phyloP scores from a whole-genome alignment of 2,329 filamentous ascomycete species.

The Nemania diffusa region DNA sequence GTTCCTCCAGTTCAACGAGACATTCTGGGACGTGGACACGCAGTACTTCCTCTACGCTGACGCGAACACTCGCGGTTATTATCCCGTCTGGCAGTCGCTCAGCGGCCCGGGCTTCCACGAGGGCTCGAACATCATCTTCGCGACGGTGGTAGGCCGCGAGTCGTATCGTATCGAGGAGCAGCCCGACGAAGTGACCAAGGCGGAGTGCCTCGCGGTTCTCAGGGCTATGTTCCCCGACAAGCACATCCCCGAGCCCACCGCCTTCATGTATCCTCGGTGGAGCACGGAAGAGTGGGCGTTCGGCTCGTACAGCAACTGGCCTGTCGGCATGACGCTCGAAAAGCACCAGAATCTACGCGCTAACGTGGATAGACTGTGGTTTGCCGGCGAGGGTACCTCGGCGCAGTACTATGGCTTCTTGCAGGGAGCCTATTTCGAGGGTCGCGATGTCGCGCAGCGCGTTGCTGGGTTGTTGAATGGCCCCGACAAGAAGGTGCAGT shows the following conservation, averaged over 20 bases:
- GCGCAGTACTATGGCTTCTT: constrained; percentile 73
- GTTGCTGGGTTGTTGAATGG: constrained; percentile 53
- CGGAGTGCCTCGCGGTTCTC: constrained; percentile 67
- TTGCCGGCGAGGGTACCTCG: constrained; percentile 72
- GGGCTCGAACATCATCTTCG: constrained; percentile 73
- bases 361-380: constrained; percentile 70
- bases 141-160: constrained; percentile 67
- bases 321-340: constrained; percentile 69
- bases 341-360: constrained; percentile 75
- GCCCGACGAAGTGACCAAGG: constrained; percentile 65
- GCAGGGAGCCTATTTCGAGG: constrained; percentile 70
- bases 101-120: constrained; percentile 66
- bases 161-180: constrained; percentile 69
- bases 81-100: constrained; percentile 72
- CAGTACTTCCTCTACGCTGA: constrained; percentile 60
- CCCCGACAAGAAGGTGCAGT: constrained; percentile 23
- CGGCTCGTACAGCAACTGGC: constrained; percentile 77
- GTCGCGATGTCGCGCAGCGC: constrained; percentile 58
- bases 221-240: constrained; percentile 69
- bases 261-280: constrained; percentile 72
- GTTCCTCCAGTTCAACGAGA: constrained; percentile 74
- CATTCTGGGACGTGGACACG: constrained; percentile 68
- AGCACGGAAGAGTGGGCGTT: constrained; percentile 58
- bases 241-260: constrained; percentile 67
- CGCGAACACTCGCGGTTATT: constrained; percentile 55